phyloP scores from a whole-genome alignment of 1,284 basidiomycete genomes.

The Naganishia cerealis region DNA sequence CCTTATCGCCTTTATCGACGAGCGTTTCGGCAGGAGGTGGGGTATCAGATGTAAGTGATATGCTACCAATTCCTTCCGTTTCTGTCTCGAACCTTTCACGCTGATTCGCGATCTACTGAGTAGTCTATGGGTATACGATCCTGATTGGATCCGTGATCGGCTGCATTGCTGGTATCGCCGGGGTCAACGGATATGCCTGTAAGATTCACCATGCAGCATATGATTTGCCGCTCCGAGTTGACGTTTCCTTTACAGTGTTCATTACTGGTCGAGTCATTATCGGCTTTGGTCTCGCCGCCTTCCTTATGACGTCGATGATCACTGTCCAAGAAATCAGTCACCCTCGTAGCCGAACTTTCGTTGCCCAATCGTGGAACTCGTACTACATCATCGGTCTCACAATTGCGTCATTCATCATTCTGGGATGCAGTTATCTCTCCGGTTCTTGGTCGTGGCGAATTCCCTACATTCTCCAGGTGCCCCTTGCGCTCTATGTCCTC shows the following conservation, averaged over 20 bases:
- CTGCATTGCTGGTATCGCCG: constrained; percentile 48
- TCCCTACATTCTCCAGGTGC: constrained; percentile 45
- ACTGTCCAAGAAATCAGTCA: constrained; percentile 55
- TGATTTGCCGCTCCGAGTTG: not conserved
- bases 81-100: not conserved
- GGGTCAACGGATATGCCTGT: constrained; percentile 50
- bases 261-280: constrained; percentile 50
- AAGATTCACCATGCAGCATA: constrained; percentile 27
- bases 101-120: constrained; percentile 1
- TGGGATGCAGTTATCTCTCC: constrained; percentile 43
- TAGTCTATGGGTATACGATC: constrained; percentile 54
- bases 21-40: constrained; percentile 51
- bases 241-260: constrained; percentile 41
- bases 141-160: constrained; percentile 51
- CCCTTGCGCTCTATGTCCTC: constrained; percentile 39
- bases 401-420: constrained; percentile 53
- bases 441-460: constrained; percentile 43
- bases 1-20: constrained; percentile 52
- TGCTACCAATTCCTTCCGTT: not conserved
- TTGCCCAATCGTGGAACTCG: constrained; percentile 52
- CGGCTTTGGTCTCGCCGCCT: constrained; percentile 54
- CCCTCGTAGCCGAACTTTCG: constrained; percentile 45
- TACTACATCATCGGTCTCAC: constrained; percentile 55
- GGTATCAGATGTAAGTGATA: constrained; percentile 49
- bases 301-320: constrained; percentile 54